Percentiles rank a stretch among this genome's conserved stretches.
phyloP scores from a whole-genome alignment of 1,284 basidiomycete species.

The Cutaneotrichosporon dermatis region DNA sequence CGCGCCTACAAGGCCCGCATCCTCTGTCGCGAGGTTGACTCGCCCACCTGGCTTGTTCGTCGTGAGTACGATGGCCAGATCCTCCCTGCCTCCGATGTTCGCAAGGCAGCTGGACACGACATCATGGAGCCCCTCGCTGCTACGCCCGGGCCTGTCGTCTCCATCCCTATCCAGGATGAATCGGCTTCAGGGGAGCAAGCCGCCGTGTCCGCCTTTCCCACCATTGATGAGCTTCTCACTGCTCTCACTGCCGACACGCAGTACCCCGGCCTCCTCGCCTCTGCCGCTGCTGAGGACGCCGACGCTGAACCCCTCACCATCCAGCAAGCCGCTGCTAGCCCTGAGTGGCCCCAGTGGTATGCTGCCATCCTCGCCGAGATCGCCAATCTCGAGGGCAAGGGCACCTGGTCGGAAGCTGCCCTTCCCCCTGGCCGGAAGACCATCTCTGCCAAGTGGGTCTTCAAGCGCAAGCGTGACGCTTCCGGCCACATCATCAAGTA shows the following conservation, averaged over 20 bases:
- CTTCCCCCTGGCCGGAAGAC: slow-evolving; percentile 1
- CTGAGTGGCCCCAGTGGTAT: not conserved
- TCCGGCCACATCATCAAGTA: slow-evolving; percentile 34
- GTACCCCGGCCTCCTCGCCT: too few species aligned
- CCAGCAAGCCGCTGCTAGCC: too few species aligned
- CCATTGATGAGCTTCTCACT: too few species aligned
- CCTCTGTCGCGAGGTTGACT: not conserved
- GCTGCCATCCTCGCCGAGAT: slow-evolving; percentile 1
- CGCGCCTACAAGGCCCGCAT: not conserved
- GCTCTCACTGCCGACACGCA: too few species aligned
- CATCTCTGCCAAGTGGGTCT: slow-evolving; percentile 20
- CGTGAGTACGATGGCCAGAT: not conserved
- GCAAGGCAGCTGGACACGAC: not conserved
- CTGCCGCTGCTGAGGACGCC: too few species aligned
- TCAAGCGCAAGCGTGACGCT: slow-evolving; percentile 45
- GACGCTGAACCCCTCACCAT: too few species aligned
- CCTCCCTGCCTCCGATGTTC: not conserved
- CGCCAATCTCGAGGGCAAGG: not conserved
- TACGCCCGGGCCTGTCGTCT: not conserved
- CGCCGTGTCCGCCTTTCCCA: too few species aligned
- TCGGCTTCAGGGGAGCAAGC: too few species aligned
- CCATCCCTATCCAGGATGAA: not conserved
- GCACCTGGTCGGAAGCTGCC: not conserved
- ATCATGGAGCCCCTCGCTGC: not conserved
- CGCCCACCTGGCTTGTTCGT: not conserved